phyloP scores from a whole-genome alignment of 495 filamentous ascomycete species.

The Tricharina praecox region DNA sequence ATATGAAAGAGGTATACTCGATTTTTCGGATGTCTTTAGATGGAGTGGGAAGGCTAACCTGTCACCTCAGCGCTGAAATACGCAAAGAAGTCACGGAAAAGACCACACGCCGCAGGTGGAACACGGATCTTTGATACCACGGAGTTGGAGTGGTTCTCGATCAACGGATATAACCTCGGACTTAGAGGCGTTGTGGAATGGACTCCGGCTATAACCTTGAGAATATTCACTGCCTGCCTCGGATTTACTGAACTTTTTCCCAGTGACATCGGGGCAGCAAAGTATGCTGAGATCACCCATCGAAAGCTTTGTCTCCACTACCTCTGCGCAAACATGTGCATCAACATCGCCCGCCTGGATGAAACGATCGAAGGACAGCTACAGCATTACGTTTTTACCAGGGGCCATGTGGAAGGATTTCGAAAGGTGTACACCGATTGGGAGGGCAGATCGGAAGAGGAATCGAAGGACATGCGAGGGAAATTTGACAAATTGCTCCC shows the following conservation, averaged over 20 bases:
- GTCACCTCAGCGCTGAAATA: conserved; percentile 31
- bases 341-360: conserved; percentile 46
- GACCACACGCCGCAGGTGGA: background rate
- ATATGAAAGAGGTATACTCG: conserved; percentile 45
- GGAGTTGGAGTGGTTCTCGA: conserved; percentile 69
- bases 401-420: conserved; percentile 41
- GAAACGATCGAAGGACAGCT: conserved; percentile 42
- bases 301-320: conserved; percentile 53
- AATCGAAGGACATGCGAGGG: conserved; percentile 34
- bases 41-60: conserved; percentile 4
- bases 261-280: conserved; percentile 30
- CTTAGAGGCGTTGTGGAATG: conserved; percentile 42
- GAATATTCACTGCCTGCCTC: conserved; percentile 43
- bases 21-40: background rate
- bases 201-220: conserved; percentile 34
- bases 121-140: conserved; percentile 34
- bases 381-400: conserved; percentile 42
- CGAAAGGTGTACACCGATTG: conserved; percentile 24
- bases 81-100: conserved; percentile 30
- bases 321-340: conserved; percentile 41
- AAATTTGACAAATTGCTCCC: conserved; percentile 49
- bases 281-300: conserved; percentile 35
- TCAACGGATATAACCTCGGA: conserved; percentile 59
- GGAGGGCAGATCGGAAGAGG: conserved; percentile 18
- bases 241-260: conserved; percentile 46